Evolutionary conservation across 2,329 filamentous ascomycete genomes (phyloP).

Genomic region (Colletotrichum eremochloae): DNA sequence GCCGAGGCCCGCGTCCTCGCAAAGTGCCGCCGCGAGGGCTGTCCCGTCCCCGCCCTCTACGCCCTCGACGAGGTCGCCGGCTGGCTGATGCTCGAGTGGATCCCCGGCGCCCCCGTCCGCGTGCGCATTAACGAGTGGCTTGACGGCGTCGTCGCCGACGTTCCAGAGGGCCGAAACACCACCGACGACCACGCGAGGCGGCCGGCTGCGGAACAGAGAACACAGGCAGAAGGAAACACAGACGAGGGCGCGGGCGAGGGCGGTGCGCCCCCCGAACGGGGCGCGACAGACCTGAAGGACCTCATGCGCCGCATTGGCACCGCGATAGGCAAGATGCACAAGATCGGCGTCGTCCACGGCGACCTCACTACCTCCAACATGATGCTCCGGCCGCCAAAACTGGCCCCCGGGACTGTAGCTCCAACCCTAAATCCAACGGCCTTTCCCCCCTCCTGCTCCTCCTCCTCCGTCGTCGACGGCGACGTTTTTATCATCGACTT

Average conservation of each 20-base stretch:
- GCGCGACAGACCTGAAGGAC: constrained; percentile 66
- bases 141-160: constrained; percentile 49
- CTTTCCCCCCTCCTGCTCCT: neutral
- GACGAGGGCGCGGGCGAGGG: neutral
- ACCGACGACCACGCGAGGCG: constrained; percentile 44
- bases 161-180: constrained; percentile 49
- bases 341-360: constrained; percentile 89
- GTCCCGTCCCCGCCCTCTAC: constrained; percentile 85
- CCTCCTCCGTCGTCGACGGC: constrained; percentile 63
- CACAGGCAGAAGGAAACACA: neutral
- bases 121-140: constrained; percentile 79
- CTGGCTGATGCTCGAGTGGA: constrained; percentile 89
- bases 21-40: constrained; percentile 82
- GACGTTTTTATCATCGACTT: constrained; percentile 95
- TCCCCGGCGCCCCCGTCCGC: constrained; percentile 79
- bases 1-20: constrained; percentile 89
- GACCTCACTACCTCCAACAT: constrained; percentile 98
- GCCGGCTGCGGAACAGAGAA: constrained; percentile 36
- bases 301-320: constrained; percentile 79
- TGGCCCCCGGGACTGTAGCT: constrained; percentile 28
- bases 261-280: constrained; percentile 27
- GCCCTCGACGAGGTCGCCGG: constrained; percentile 74
- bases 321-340: constrained; percentile 83
- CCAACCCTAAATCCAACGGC: constrained; percentile 39
- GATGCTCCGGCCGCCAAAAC: constrained; percentile 74